Evolutionary conservation across 371 early-diverging fungal genomes (phyloP), one percentile per base, ranked within the genome.

Genomic region (Rhizopus microsporus): DNA sequence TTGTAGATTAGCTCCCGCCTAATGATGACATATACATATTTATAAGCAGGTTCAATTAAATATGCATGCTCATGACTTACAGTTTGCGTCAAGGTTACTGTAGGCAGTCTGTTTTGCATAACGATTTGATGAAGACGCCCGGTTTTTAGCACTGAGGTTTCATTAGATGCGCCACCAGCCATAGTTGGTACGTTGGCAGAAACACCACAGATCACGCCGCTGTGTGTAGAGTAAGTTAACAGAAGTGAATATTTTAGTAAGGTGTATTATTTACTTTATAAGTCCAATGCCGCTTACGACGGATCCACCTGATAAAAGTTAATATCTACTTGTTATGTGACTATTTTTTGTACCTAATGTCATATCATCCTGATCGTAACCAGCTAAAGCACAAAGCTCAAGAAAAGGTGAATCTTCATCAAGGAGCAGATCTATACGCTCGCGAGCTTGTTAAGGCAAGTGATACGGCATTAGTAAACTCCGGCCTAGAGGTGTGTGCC

Each of bases 371-470:
- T 88, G 88, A 9, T 66, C 86, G 50, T 77, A 85, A 10, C 90
- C 90, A 33, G 88, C 88, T 15, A 90, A 68, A 5, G 87, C 80
- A 45, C 86, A 81, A 43, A 90, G 68, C 60, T 90, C 90, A 40
- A 90, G 68, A 57, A 87, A 89, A n/a, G 90, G 90, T 3, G 86
- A 84, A 55, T 87, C 89, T 51, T 84, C 83, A 60, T 90, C 90
- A 7, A 90, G 71, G 3, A 89, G 44, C 5, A 89, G 63, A n/a
- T 88, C 84, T 9, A 90, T 60, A 40, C 90, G 82, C 45, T 88
- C 86, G 38, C 87, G 81, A 13, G 87, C 87, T 85, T 54, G 2
- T 31, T 30, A 35, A 10, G 51, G 54, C 35, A 35, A 49, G n/a
- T 4, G 33, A 16, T 12, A 48, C 38, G 45, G 39, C 30, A 43